A percentile compares a stretch with the other conserved stretches of the same genome.
Conservation (phyloP, 2,329 filamentous ascomycete species). For the Corniculantispora saksenae region DNA sequence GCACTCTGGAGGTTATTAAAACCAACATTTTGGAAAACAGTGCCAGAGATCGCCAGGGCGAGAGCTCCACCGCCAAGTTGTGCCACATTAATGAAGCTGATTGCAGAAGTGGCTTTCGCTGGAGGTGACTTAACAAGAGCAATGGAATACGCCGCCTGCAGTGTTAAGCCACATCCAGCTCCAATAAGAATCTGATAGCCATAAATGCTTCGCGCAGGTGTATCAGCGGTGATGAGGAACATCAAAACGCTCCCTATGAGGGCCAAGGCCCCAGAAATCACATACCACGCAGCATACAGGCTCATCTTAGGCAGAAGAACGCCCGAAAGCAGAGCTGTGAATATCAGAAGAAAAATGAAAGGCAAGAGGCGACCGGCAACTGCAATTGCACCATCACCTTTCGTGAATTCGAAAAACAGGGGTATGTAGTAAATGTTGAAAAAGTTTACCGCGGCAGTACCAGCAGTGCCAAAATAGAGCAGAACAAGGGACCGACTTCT, state of each 20-base stretch:
- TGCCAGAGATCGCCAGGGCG: conserved; percentile 34
- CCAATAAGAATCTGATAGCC: conserved; percentile 41
- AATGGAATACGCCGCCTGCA: conserved; percentile 38
- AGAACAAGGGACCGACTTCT: background rate
- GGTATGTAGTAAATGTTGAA: conserved; percentile 48
- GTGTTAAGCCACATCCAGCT: conserved; percentile 37
- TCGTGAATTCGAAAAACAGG: conserved; percentile 50
- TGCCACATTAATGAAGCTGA: conserved; percentile 37
- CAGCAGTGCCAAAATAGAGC: conserved; percentile 6
- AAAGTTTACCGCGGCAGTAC: conserved; percentile 30
- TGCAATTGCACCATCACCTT: conserved; percentile 38
- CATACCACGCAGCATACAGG: conserved; percentile 43
- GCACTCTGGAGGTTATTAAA: background rate
- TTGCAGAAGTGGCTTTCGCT: conserved; percentile 29
- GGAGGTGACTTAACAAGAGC: conserved; percentile 34
- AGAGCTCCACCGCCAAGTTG: conserved; percentile 36
- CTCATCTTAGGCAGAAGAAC: conserved; percentile 34
- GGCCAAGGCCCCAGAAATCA: conserved; percentile 36
- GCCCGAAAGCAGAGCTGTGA: conserved; percentile 37
- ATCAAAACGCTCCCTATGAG: conserved; percentile 35
- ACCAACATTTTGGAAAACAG: conserved; percentile 35
- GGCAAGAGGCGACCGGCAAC: conserved; percentile 42
- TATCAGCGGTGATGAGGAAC: conserved; percentile 17
- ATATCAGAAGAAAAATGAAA: conserved; percentile 38
- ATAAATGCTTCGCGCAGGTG: conserved; percentile 28